Base-by-base conservation (phyloP, 1,284 basidiomycete genomes). In the Retiboletus flavoniger region DNA sequence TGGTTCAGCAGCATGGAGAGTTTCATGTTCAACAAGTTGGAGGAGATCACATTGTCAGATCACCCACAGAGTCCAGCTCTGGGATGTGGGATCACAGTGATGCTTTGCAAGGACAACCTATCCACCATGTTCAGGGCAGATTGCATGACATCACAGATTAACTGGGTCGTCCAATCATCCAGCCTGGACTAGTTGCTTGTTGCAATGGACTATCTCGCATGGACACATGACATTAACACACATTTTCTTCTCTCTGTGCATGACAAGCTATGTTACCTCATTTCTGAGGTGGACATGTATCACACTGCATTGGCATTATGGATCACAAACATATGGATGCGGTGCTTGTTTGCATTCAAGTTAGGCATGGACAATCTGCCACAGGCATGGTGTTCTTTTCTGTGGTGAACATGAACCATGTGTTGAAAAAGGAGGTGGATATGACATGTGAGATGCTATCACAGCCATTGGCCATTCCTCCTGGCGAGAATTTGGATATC, bases 111-210 rank as follows among this genome's bases (percentile, higher is more conserved):
- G 72, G 87, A 90, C 58, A 91, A 93, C 69, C 82, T 99, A 1
- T 89, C 90, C 2, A 81, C 82, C 39, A 80, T 79, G 54, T 88
- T 91, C 56, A 90, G 90, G 17, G 76, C 87, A 1, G 92, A 96
- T 62, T 99, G 93, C 73, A 90, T 99, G 82, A 91, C 97, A 0
- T 96, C 93, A 13, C 84, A 96, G 26, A 96, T 99, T 75, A 99
- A 99, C 69, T 99, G 97, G 97, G 97, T 97, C 47, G 97, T 99
- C 7, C 97, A 99, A 70, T 97, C 94, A 7, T 98, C 94, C 0
- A 97, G 96, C 19, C 96, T 99, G 40, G 96, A 99, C 74, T 99
- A 99, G 45, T 84, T 99, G 54, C 94, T 99, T 65, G 91, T 95
- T 28, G 84, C 94, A 1, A 98, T 99, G 95, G 87, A 96, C 57